phyloP scores from a whole-genome alignment of 495 filamentous ascomycete species.

The Aspergillus cavernicola region DNA sequence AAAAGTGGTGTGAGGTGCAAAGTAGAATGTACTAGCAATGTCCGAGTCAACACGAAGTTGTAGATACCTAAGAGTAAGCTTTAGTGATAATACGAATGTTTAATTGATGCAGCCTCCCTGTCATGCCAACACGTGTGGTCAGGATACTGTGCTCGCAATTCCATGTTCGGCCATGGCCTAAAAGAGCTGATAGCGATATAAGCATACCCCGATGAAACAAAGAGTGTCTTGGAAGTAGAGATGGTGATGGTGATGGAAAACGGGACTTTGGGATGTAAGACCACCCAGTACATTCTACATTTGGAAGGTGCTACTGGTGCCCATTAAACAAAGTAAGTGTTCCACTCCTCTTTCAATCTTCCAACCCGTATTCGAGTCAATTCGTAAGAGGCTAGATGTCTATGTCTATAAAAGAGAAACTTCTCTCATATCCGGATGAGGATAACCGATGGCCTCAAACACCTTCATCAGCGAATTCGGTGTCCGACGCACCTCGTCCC shows the following conservation, averaged over 20 bases:
- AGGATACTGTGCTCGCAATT: not conserved
- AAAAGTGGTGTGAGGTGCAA: slow-evolving; percentile 59
- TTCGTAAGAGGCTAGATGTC: too few species aligned
- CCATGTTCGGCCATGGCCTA: too few species aligned
- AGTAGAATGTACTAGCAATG: not conserved
- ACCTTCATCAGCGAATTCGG: slow-evolving; percentile 49
- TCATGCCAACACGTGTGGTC: not conserved
- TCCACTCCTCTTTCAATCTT: too few species aligned
- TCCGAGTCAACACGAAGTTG: not conserved
- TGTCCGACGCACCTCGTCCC: slow-evolving; percentile 56
- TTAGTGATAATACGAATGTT: slow-evolving; percentile 1
- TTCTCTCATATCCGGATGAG: slow-evolving; percentile 27
- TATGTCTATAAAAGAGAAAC: slow-evolving; percentile 17
- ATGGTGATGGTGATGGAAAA: too few species aligned
- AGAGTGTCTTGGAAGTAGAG: too few species aligned
- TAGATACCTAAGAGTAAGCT: not conserved
- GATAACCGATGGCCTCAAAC: slow-evolving; percentile 59
- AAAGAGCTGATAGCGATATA: too few species aligned
- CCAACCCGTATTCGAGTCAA: too few species aligned
- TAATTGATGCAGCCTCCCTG: not conserved
- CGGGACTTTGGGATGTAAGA: too few species aligned
- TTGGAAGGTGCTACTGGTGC: too few species aligned
- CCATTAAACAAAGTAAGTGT: too few species aligned
- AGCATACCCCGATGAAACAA: too few species aligned
- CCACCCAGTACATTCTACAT: too few species aligned